Evolutionary conservation across 1,284 basidiomycete species (phyloP).

Genomic region (Fomitopsis betulina): DNA sequence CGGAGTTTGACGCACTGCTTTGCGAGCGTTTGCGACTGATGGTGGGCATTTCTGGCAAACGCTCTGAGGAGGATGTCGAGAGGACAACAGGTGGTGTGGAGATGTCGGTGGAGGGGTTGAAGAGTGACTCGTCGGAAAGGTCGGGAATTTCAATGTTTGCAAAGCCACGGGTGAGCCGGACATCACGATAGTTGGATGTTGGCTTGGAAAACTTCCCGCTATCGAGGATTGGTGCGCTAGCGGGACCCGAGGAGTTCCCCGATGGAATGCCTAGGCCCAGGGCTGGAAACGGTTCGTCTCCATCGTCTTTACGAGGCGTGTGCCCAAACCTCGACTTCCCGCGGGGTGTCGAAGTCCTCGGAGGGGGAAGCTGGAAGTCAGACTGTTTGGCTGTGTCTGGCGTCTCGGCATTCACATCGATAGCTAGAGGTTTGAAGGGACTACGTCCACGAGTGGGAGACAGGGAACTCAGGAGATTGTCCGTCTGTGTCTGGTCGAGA

Average conservation of each 20-base stretch:
- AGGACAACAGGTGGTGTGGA: slow-evolving; percentile 19
- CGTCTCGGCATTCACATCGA: slow-evolving; percentile 30
- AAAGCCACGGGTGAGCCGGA: slow-evolving; percentile 34
- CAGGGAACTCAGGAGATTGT: slow-evolving; percentile 23
- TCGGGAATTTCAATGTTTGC: slow-evolving; percentile 38
- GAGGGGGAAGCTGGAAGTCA: slow-evolving; percentile 50
- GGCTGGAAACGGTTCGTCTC: slow-evolving; percentile 21
- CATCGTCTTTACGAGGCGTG: slow-evolving; percentile 17
- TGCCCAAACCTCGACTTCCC: slow-evolving; percentile 26
- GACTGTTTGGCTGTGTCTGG: slow-evolving; percentile 41
- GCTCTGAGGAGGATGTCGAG: slow-evolving; percentile 24
- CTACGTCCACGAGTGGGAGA: slow-evolving; percentile 25
- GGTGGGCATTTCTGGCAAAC: slow-evolving; percentile 15
- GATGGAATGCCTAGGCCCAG: slow-evolving; percentile 27
- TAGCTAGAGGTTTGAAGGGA: slow-evolving; percentile 15
- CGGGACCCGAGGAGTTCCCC: slow-evolving; percentile 6
- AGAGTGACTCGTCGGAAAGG: slow-evolving; percentile 4
- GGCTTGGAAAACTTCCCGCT: not conserved
- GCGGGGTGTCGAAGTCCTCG: slow-evolving; percentile 30
- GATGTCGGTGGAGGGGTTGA: slow-evolving; percentile 7
- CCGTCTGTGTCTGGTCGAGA: slow-evolving; percentile 19
- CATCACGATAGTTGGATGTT: slow-evolving; percentile 31
- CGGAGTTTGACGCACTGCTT: slow-evolving; percentile 34
- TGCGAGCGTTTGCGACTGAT: slow-evolving; percentile 38
- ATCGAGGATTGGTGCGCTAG: slow-evolving; percentile 1